A percentile compares a stretch with the other conserved stretches of the same genome.
Evolutionary conservation across 2,329 filamentous ascomycete species (phyloP).

Genomic region (Didymosphaeria variabile): DNA sequence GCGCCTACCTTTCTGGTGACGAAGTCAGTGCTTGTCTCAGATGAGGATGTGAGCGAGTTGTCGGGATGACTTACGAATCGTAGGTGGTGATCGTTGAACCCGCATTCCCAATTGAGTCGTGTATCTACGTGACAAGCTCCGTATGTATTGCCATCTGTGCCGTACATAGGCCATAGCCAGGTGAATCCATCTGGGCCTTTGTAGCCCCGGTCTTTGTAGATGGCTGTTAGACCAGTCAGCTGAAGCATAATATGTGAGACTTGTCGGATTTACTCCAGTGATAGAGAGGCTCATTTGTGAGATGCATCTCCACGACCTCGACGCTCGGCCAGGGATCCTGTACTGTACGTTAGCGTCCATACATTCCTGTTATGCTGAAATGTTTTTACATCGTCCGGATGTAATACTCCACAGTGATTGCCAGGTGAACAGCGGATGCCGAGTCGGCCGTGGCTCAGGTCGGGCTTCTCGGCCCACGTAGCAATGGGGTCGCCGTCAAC

Average conservation of each 20-base stretch:
- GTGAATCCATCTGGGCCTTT: neutral
- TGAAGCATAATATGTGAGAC: neutral
- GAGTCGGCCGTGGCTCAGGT: neutral
- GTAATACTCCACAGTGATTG: neutral
- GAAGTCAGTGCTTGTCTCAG: neutral
- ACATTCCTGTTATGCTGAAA: neutral
- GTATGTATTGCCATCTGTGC: neutral
- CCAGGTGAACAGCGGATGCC: neutral
- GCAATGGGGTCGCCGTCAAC: neutral
- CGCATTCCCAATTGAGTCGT: neutral
- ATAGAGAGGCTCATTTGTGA: neutral
- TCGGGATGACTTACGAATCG: neutral
- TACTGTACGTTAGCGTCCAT: neutral
- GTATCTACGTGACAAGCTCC: neutral
- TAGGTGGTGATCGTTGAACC: neutral
- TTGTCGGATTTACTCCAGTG: neutral
- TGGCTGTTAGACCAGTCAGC: neutral
- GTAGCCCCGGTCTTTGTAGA: constrained; percentile 2
- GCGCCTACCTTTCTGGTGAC: neutral
- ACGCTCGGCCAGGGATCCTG: constrained; percentile 1
- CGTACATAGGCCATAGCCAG: neutral
- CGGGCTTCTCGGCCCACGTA: neutral
- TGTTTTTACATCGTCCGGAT: neutral
- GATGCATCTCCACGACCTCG: neutral
- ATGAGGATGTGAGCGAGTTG: neutral